Evolutionary conservation across 805 yeast species (phyloP).

Genomic region (Lachancea lanzarotensis): DNA sequence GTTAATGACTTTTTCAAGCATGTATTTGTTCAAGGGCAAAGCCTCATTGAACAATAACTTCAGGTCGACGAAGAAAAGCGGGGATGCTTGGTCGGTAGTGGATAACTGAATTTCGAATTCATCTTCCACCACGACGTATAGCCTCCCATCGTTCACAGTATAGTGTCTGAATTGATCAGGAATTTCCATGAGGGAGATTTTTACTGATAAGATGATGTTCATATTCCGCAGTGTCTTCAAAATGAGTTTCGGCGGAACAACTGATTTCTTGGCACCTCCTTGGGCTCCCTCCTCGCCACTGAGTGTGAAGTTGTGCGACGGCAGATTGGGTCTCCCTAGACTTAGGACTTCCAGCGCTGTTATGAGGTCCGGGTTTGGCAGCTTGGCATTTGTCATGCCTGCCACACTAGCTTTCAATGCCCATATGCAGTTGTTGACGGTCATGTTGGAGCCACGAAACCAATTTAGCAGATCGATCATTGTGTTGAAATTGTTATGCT

Average conservation of each 20-base stretch:
- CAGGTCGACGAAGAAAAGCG: conserved; percentile 74
- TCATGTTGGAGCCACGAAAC: conserved; percentile 72
- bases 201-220: conserved; percentile 64
- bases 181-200: conserved; percentile 63
- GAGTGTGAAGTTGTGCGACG: conserved; percentile 52
- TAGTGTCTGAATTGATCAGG: conserved; percentile 63
- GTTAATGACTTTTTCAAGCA: conserved; percentile 29
- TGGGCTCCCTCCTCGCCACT: conserved; percentile 20
- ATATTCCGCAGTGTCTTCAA: conserved; percentile 58
- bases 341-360: conserved; percentile 83
- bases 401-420: conserved; percentile 54
- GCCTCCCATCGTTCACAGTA: conserved; percentile 67
- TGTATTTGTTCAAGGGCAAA: conserved; percentile 25
- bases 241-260: conserved; percentile 48
- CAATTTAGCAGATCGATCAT: conserved; percentile 84
- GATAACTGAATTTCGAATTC: conserved; percentile 77
- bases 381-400: conserved; percentile 76
- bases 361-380: conserved; percentile 84
- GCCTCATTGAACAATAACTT: conserved; percentile 44
- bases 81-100: conserved; percentile 59
- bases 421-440: conserved; percentile 55
- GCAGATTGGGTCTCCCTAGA: conserved; percentile 68
- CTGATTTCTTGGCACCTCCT: conserved; percentile 9
- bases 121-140: conserved; percentile 52
- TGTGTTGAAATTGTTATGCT: conserved; percentile 60